Evolutionary conservation across 495 filamentous ascomycete species (phyloP).

Genomic region (Talaromyces nanjingensis): DNA sequence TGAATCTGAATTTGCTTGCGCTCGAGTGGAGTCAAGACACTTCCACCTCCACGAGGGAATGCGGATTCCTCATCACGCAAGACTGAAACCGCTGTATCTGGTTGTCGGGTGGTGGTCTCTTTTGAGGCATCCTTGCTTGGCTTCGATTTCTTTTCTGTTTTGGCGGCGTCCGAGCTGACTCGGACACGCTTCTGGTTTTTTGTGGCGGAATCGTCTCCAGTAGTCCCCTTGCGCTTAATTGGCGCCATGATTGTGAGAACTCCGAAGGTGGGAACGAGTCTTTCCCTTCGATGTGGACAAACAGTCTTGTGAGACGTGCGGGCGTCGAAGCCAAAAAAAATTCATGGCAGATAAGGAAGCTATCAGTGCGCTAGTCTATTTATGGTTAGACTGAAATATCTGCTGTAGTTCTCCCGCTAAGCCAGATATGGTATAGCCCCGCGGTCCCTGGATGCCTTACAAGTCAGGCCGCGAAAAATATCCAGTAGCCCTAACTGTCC

Average conservation of each 20-base stretch:
- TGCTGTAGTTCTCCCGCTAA: background rate
- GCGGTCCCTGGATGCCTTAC: background rate
- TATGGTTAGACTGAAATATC: background rate
- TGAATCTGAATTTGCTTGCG: conserved; percentile 94
- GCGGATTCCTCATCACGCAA: conserved; percentile 73
- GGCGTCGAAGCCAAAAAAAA: conserved; percentile 1
- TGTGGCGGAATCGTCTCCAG: conserved; percentile 28
- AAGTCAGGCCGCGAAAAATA: background rate
- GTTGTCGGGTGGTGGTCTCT: background rate
- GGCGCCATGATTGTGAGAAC: conserved; percentile 36
- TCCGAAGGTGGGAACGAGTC: background rate
- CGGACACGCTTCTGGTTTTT: conserved; percentile 41
- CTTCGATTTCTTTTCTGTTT: conserved; percentile 16
- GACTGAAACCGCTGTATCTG: conserved; percentile 35
- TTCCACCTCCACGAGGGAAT: conserved; percentile 90
- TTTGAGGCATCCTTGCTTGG: conserved; percentile 23
- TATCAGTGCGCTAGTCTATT: conserved; percentile 3
- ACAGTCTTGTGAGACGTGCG: conserved; percentile 1
- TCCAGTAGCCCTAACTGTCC: background rate
- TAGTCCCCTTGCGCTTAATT: conserved; percentile 45
- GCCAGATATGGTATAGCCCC: background rate
- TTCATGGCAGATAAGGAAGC: conserved; percentile 5
- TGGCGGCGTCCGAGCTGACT: conserved; percentile 28
- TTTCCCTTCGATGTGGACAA: background rate
- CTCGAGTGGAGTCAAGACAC: conserved; percentile 85